Evolutionary conservation across 2,329 filamentous ascomycete genomes (phyloP), one percentile per base, ranked within the genome.

Genomic region (Colletotrichum karsti): DNA sequence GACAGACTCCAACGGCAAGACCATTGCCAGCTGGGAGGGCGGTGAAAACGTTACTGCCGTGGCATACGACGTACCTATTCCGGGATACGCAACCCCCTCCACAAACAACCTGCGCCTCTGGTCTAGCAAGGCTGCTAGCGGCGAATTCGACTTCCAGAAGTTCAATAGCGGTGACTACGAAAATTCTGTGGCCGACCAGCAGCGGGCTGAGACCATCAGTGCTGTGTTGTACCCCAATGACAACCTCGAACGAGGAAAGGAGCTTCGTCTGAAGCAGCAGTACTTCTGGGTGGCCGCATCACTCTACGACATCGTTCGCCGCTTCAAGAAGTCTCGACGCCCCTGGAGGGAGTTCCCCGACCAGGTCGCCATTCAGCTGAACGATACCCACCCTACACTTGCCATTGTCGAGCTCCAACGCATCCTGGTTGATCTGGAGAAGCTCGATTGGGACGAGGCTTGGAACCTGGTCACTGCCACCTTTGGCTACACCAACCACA

Each of bases 221-320:
- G 95, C 95, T 33, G 96, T 99, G 13, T 83, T 99, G 48, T 99
- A 99, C 77, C 96, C 96, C 68, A 99, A 99, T 76, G 95, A 98
- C 81, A 98, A 97, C 81, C 88, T 99, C 48, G 95, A 98, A 72
- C 90, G 94, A 72, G 96, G 96, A 70, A 99, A 99, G 82, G 96
- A 99, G 84, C 90, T 99, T 71, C 93, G 96, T 60, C 83, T 99
- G 80, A 99, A 99, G 88, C 96, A 99, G 81, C 96, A 99, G 80
- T 99, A 99, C 87, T 99, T 99, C 84, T 99, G 96, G 96, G 97
- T 97, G 76, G 95, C 96, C 58, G 96, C 96, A 15, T 99, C 96
- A 15, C 87, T 99, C 4, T 94, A 94, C 77, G 96, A 99, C 76
- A 99, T 99, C 77, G 92, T 99, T 68, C 93, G 96, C 66, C 91